Evolutionary conservation across 352 stramenopile genomes (phyloP).

Genomic region (Phytophthora melonis): DNA sequence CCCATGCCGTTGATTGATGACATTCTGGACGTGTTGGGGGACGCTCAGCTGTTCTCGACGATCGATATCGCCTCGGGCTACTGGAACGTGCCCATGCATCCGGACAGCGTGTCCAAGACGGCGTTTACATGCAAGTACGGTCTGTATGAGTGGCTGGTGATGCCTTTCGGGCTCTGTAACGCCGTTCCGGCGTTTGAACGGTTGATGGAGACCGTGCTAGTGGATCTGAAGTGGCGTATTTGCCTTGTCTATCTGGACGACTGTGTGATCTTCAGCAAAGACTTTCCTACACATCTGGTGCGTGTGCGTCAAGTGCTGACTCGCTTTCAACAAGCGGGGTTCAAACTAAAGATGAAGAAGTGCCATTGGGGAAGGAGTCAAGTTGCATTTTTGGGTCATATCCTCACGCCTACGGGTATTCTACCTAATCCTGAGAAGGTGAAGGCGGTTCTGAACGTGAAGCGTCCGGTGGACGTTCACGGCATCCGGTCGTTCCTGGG

Average conservation of each 20-base stretch:
- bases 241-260: constrained; percentile 11
- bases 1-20: constrained; percentile 20
- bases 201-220: too few species aligned
- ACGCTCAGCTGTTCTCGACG: constrained; percentile 6
- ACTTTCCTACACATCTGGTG: constrained; percentile 5
- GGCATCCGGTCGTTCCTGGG: not conserved
- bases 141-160: too few species aligned
- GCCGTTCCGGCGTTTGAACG: too few species aligned
- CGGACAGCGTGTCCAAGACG: constrained; percentile 1
- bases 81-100: not conserved
- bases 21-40: constrained; percentile 13
- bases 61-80: not conserved
- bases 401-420: not conserved
- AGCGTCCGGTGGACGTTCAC: not conserved
- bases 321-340: not conserved
- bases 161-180: too few species aligned
- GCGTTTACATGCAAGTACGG: too few species aligned
- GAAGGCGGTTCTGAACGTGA: constrained; percentile 10
- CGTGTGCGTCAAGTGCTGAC: not conserved
- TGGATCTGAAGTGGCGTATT: not conserved
- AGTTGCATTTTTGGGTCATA: constrained; percentile 4
- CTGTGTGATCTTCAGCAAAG: constrained; percentile 12
- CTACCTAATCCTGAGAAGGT: constrained; percentile 13
- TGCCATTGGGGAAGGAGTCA: constrained; percentile 10
- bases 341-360: constrained; percentile 19